Evolutionary conservation across 345 rosid genomes (phyloP).

Genomic region (Eucalyptus dawsonii): DNA sequence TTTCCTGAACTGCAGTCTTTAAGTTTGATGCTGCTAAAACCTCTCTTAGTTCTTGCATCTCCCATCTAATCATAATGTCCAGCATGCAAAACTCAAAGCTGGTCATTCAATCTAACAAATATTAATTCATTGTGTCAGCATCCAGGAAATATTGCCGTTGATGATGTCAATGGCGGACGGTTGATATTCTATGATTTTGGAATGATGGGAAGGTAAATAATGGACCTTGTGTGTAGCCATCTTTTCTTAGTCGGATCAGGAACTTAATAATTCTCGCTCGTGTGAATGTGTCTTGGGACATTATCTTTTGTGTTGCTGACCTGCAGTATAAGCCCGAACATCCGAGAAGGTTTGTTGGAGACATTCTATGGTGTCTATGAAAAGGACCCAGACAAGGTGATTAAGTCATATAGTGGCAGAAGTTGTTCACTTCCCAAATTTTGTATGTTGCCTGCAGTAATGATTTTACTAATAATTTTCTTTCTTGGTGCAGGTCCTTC

Average conservation of each 20-base stretch:
- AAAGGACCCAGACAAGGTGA: constrained; percentile 91
- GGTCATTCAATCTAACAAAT: neutral
- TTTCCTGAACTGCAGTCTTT: neutral
- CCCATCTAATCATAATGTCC: neutral
- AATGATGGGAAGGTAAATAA: constrained; percentile 95
- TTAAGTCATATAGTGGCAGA: neutral
- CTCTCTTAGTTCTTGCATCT: neutral
- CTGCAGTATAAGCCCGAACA: constrained; percentile 86
- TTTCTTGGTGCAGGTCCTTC: constrained; percentile 47
- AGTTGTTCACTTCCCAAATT: neutral
- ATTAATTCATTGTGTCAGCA: constrained; percentile 33
- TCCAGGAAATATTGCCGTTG: constrained; percentile 98
- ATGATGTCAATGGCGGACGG: constrained; percentile 96
- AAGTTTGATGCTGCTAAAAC: neutral
- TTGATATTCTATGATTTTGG: constrained; percentile 98
- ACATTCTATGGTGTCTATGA: constrained; percentile 87
- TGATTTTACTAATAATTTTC: neutral
- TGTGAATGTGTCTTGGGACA: neutral
- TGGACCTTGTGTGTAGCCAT: neutral
- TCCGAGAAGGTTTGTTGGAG: constrained; percentile 89
- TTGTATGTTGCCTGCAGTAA: neutral
- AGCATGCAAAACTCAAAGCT: neutral
- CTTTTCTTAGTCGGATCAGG: neutral
- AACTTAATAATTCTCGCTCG: neutral
- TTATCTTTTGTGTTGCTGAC: neutral